Base-by-base conservation (phyloP, 2,329 filamentous ascomycete species). In the Diaporthe longicolla region DNA sequence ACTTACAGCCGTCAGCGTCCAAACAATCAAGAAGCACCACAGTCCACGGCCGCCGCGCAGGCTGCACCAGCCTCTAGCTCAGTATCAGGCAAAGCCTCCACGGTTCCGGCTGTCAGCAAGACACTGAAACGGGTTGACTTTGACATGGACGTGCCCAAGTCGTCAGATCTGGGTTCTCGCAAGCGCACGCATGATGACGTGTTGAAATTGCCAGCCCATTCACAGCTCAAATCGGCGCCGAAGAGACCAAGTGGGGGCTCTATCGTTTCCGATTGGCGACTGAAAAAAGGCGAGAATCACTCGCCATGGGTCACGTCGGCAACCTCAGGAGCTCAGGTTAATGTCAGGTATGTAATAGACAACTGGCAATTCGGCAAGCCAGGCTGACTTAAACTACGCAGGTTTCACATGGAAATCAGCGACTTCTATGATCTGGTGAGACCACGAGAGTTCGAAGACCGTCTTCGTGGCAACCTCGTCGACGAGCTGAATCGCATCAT, bases 351-450 rank as follows among this genome's bases (percentile, higher is more conserved):
- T 45, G 69, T 8, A 32, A 58, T 15, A 50, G 10, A 15, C 7
- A 26, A 29, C 24, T 37, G 21, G 19, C 24, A 45, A 10, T 21
- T 29, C 79, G 1, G 21, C 6, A 21, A 78, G 80, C 17, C 40
- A 50, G 21, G 45, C 71, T 74, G 9, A 72, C 45, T 37, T 17
- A n/a, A 21, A 29, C 13, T 7, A 37, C 40, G 4, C 77, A 95
- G 94, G 82, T 85, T 99, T 35, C 95, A 98, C 82, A 94, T 95
- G 79, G 97, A 99, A 82, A 92, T 98, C 57, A 85, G 93, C 40
- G 94, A 97, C 78, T 98, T 98, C 81, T 97, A 95, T 81, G 87
- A 95, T 48, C 97, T 93, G 81, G 93, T 98, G 43, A 91, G 89
- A 76, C 97, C 97, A 3, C 89, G 90, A 59, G 83, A 89, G 3